Percentiles rank a stretch among this genome's conserved stretches.
Evolutionary conservation across 768 basidiomycete species (phyloP).

Genomic region (Russula griseocarnosa): DNA sequence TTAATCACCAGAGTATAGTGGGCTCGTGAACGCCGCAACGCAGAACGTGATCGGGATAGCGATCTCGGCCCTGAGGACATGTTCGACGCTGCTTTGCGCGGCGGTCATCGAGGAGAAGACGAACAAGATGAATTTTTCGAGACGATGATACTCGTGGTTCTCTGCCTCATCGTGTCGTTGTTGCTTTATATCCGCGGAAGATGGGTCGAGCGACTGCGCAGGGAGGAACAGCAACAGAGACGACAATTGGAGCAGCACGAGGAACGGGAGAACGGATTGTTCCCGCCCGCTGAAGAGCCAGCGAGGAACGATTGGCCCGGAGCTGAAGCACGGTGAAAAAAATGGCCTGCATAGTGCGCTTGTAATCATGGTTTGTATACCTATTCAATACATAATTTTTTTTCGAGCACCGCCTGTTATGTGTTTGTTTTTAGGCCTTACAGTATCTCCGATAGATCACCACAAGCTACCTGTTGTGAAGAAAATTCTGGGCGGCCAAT

Average conservation of each 20-base stretch:
- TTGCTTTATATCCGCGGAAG: slow-evolving; percentile 77
- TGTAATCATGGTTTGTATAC: slow-evolving; percentile 14
- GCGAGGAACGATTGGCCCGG: slow-evolving; percentile 30
- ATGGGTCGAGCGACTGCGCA: slow-evolving; percentile 66
- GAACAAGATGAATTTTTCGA: slow-evolving; percentile 70
- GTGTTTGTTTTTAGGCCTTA: too few relatives aligned
- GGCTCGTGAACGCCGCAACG: slow-evolving; percentile 69
- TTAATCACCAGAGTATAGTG: slow-evolving; percentile 45
- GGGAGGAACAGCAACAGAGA: slow-evolving; percentile 50
- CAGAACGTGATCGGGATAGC: slow-evolving; percentile 65
- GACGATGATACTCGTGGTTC: slow-evolving; percentile 69
- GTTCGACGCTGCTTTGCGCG: slow-evolving; percentile 63
- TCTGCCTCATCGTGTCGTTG: slow-evolving; percentile 69
- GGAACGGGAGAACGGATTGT: slow-evolving; percentile 29
- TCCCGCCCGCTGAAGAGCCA: slow-evolving; percentile 33
- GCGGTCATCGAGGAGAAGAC: slow-evolving; percentile 58
- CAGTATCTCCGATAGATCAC: too few relatives aligned
- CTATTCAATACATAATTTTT: neutral
- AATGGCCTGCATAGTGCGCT: neutral
- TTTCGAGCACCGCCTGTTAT: neutral
- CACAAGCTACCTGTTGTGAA: neutral
- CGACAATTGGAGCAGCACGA: slow-evolving; percentile 40
- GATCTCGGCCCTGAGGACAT: slow-evolving; percentile 83
- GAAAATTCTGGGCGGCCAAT: too few relatives aligned
- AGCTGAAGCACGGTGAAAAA: slow-evolving; percentile 29